Evolutionary conservation across 2,329 filamentous ascomycete species (phyloP).

Genomic region (Fusarium sp.): DNA sequence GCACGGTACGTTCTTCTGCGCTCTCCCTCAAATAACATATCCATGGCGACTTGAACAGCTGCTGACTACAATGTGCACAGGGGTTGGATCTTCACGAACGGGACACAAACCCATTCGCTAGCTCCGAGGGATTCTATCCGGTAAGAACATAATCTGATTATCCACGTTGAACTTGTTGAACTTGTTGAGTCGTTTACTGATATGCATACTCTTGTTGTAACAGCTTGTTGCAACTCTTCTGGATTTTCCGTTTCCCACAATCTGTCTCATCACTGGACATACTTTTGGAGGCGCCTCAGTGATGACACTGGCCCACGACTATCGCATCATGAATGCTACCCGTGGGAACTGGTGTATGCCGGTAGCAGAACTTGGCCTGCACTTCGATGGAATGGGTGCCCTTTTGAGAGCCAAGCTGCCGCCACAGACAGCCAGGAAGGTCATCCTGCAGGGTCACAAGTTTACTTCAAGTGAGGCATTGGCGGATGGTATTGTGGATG

Average conservation of each 20-base stretch:
- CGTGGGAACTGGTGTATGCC: conserved; percentile 12
- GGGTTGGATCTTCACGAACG: background rate
- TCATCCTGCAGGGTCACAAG: background rate
- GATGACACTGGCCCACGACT: conserved; percentile 9
- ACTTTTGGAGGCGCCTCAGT: conserved; percentile 9
- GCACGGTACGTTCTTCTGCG: background rate
- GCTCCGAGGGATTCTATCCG: conserved; percentile 8
- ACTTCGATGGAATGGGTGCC: conserved; percentile 11
- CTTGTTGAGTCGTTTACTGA: background rate
- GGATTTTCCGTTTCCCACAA: conserved; percentile 4
- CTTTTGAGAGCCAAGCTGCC: conserved; percentile 5
- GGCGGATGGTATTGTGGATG: background rate
- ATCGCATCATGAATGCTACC: conserved; percentile 9
- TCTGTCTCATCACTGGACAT: conserved; percentile 8
- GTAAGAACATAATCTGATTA: background rate
- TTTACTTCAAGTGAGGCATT: conserved; percentile 14
- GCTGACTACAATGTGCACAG: background rate
- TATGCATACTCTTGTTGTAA: background rate
- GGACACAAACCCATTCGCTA: conserved; percentile 8
- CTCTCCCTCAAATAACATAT: background rate
- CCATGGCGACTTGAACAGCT: background rate
- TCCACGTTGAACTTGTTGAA: background rate
- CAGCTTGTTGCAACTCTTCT: conserved; percentile 11
- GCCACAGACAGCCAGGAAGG: conserved; percentile 8
- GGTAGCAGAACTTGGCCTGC: conserved; percentile 1